phyloP scores from a whole-genome alignment of 2,329 filamentous ascomycete species.

The Epichloe glyceriae region DNA sequence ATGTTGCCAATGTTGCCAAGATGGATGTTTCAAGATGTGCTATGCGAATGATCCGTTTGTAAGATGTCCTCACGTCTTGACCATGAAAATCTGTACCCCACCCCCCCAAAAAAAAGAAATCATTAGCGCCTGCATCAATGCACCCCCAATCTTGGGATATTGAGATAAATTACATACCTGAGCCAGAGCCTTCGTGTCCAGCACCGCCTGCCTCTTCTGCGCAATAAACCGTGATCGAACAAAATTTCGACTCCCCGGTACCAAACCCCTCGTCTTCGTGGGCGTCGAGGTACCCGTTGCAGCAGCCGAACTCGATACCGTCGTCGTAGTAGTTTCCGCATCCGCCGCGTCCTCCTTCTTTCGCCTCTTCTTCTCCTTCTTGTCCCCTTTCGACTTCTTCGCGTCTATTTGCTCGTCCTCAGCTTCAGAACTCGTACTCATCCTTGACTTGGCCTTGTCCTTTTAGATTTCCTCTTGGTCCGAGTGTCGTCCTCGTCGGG shows the following conservation, averaged over 20 bases:
- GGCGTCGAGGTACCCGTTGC: slow-evolving; percentile 25
- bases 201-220: slow-evolving; percentile 72
- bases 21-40: fast-evolving
- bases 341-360: slow-evolving; percentile 27
- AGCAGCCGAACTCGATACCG: slow-evolving; percentile 15
- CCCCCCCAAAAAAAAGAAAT: neutral
- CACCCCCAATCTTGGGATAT: too few relatives aligned
- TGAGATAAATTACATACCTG: slow-evolving; percentile 45
- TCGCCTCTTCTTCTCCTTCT: slow-evolving; percentile 36
- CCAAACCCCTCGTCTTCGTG: slow-evolving; percentile 30
- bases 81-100: slow-evolving; percentile 51
- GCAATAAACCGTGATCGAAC: slow-evolving; percentile 74
- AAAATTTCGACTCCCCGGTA: slow-evolving; percentile 50
- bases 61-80: slow-evolving; percentile 30
- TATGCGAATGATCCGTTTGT: neutral
- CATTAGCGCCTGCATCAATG: neutral
- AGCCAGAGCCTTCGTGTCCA: slow-evolving; percentile 71
- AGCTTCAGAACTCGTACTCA: slow-evolving; percentile 11
- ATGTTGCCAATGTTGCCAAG: too few relatives aligned
- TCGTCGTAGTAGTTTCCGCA: slow-evolving; percentile 10
- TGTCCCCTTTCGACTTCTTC: slow-evolving; percentile 27
- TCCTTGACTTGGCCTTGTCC: slow-evolving; percentile 8
- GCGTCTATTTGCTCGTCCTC: slow-evolving; percentile 10
- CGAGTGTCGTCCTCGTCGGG: slow-evolving; percentile 22
- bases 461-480: slow-evolving; percentile 25